These are phyloP conservation scores for Diddensiella transvaalensis DNA, from an alignment of 805 yeast species.

Conservation along the genomic window DNA sequence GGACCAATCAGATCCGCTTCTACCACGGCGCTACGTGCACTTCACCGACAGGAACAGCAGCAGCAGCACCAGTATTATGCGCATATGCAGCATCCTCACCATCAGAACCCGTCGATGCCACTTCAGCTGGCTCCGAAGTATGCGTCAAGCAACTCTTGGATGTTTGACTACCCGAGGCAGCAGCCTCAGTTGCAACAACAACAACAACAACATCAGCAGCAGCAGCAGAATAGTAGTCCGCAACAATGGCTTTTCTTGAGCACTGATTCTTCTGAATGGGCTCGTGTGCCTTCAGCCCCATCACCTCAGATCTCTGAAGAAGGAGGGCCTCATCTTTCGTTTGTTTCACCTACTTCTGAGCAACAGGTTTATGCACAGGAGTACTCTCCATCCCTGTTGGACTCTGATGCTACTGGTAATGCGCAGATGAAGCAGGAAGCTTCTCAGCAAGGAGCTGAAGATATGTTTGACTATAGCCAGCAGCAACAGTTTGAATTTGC, in stretches of 20 bases:
- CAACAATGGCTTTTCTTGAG: background rate
- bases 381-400: background rate
- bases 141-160: background rate
- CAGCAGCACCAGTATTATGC: background rate
- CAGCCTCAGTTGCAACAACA: background rate
- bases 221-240: too few species aligned
- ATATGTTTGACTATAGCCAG: background rate
- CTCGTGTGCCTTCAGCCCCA: background rate
- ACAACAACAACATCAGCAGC: background rate
- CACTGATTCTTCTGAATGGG: background rate
- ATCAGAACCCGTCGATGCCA: background rate
- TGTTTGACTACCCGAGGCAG: background rate
- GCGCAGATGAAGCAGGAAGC: too few species aligned
- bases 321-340: background rate
- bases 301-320: background rate
- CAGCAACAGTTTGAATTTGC: background rate
- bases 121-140: background rate
- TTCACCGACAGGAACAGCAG: background rate
- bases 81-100: background rate
- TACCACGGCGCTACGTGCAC: slow-evolving; percentile 10
- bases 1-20: slow-evolving; percentile 8
- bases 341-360: background rate
- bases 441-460: background rate
- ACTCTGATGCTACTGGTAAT: background rate
- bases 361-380: background rate